Conservation (phyloP, 164 flowering plant species). For the Vitis rupestris region DNA sequence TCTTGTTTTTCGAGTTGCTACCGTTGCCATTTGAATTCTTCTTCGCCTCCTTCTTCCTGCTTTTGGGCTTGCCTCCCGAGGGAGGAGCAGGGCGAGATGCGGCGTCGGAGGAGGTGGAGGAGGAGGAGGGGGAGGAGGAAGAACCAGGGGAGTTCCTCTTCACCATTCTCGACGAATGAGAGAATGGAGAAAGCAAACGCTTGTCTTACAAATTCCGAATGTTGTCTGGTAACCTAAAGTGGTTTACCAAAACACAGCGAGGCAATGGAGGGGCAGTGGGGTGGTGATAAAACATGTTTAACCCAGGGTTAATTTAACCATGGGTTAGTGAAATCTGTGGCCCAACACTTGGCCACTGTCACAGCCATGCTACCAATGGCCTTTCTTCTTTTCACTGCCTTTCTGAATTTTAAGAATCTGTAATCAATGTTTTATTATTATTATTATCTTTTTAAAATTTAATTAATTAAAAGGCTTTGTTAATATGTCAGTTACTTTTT, state of each 20-base stretch:
- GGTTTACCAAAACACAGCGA: slow-evolving; percentile 51
- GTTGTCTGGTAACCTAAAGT: slow-evolving; percentile 38
- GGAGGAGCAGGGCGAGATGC: slow-evolving; percentile 28
- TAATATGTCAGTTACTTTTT: no score
- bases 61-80: slow-evolving; percentile 11
- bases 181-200: neutral
- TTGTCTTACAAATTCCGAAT: neutral
- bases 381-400: slow-evolving; percentile 6
- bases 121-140: slow-evolving; percentile 33
- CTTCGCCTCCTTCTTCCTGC: slow-evolving; percentile 16
- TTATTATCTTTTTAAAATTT: no score
- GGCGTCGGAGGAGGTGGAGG: slow-evolving; percentile 14
- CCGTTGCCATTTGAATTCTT: neutral
- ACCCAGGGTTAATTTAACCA: slow-evolving; percentile 29
- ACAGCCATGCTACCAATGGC: slow-evolving; percentile 60
- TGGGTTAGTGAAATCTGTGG: slow-evolving; percentile 16
- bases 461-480: no score
- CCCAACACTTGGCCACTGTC: slow-evolving; percentile 52
- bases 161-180: neutral
- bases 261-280: neutral
- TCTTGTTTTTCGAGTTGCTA: slow-evolving; percentile 11
- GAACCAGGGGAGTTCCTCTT: slow-evolving; percentile 27
- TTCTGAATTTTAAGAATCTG: neutral
- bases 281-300: neutral
- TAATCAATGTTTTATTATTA: no score